A percentile compares a stretch with the other conserved stretches of the same genome.
Evolutionary conservation across 2,329 filamentous ascomycete genomes (phyloP).

Genomic region (Zymoseptoria crescenta): DNA sequence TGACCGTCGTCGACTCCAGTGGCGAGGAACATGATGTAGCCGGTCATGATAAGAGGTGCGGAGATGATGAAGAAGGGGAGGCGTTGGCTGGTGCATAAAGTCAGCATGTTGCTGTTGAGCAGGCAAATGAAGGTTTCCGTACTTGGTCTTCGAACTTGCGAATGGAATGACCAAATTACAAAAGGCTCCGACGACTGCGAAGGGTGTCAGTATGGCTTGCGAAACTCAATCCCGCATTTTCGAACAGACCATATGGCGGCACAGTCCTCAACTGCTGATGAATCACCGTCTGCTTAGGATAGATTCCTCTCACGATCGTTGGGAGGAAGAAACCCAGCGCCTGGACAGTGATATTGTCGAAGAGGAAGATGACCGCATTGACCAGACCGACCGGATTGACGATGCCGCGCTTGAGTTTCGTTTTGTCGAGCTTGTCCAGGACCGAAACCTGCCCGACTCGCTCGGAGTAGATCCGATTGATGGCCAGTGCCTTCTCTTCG

Average conservation of each 20-base stretch:
- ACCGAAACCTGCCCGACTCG: slow-evolving; percentile 46
- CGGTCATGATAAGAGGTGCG: slow-evolving; percentile 58
- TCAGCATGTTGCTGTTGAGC: too few relatives aligned
- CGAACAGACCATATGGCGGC: slow-evolving; percentile 59
- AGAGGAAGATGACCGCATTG: slow-evolving; percentile 52
- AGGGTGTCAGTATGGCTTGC: background rate
- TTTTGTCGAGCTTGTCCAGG: slow-evolving; percentile 50
- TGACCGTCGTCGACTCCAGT: slow-evolving; percentile 34
- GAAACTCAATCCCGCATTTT: too few relatives aligned
- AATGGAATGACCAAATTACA: slow-evolving; percentile 57
- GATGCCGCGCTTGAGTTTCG: slow-evolving; percentile 55
- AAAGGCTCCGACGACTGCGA: slow-evolving; percentile 52
- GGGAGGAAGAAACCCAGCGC: slow-evolving; percentile 63
- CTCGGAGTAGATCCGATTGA: slow-evolving; percentile 61
- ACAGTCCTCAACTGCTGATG: slow-evolving; percentile 63
- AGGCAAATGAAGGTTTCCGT: background rate
- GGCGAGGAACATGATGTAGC: slow-evolving; percentile 64
- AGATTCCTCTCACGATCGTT: slow-evolving; percentile 63
- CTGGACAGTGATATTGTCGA: slow-evolving; percentile 64
- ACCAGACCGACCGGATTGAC: slow-evolving; percentile 54
- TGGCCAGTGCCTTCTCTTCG: slow-evolving; percentile 59
- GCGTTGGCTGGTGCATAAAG: slow-evolving; percentile 30
- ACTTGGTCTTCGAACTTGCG: slow-evolving; percentile 53
- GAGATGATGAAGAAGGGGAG: slow-evolving; percentile 53
- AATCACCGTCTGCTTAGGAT: slow-evolving; percentile 49